A percentile compares a stretch with the other conserved stretches of the same genome.
Conservation (phyloP, 306 rosid genomes). For the Luffa acutangula region DNA sequence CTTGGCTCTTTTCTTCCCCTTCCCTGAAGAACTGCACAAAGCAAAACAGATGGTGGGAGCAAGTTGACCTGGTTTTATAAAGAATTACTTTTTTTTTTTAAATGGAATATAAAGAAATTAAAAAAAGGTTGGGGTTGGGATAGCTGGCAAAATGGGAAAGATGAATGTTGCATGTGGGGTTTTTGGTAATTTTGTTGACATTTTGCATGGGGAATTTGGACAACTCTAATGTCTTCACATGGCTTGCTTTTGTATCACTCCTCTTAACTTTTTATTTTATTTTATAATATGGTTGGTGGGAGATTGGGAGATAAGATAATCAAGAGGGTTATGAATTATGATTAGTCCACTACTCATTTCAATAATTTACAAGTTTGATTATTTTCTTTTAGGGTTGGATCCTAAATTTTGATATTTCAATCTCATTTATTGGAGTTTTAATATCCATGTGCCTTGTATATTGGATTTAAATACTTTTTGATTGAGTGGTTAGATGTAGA, state of each 20-base stretch:
- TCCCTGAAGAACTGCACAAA: slow-evolving; percentile 9
- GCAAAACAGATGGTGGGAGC: not conserved
- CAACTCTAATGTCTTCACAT: slow-evolving; percentile 1
- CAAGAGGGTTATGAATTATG: not conserved
- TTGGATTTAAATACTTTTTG: too few relatives aligned
- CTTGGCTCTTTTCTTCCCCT: not conserved
- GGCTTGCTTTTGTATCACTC: not conserved
- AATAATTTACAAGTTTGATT: not conserved
- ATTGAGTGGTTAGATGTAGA: too few relatives aligned
- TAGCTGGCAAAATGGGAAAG: slow-evolving; percentile 7
- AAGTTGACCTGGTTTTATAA: not conserved
- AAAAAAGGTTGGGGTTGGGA: not conserved
- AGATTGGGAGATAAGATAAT: too few relatives aligned
- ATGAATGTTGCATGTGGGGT: not conserved
- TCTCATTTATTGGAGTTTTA: too few relatives aligned
- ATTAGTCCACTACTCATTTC: not conserved
- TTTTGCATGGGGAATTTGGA: not conserved
- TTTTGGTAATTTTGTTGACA: not conserved
- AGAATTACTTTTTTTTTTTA: not conserved
- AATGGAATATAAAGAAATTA: not conserved
- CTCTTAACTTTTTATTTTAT: not conserved
- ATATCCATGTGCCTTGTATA: too few relatives aligned
- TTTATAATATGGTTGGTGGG: not conserved
- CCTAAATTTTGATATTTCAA: too few relatives aligned
- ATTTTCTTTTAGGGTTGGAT: too few relatives aligned